A percentile compares a stretch with the other conserved stretches of the same genome.
Conservation (phyloP, 331 rosid species). For the Pyracantha coccinea region DNA sequence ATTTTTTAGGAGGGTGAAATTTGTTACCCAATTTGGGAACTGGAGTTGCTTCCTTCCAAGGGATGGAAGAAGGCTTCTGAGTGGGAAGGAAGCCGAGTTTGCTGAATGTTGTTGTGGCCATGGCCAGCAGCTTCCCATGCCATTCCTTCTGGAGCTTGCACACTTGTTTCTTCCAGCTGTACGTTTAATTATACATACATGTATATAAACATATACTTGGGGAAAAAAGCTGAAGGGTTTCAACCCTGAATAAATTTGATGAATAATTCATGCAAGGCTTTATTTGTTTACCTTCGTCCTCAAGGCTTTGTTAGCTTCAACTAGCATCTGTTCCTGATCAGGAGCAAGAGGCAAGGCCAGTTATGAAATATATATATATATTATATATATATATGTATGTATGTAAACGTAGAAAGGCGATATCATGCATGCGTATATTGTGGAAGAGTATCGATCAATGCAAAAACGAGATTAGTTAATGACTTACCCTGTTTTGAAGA, state of each 20-base stretch:
- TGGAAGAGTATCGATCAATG: too few relatives aligned
- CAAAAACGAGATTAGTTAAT: neutral
- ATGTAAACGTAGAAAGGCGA: too few relatives aligned
- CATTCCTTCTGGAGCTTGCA: slow-evolving; percentile 17
- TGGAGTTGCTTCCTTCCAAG: slow-evolving; percentile 32
- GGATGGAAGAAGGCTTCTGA: slow-evolving; percentile 38
- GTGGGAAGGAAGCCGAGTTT: slow-evolving; percentile 27
- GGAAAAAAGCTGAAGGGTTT: too few relatives aligned
- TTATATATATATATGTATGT: too few relatives aligned
- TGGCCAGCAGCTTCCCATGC: slow-evolving; percentile 41
- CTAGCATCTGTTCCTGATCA: slow-evolving; percentile 49
- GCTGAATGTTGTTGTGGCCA: slow-evolving; percentile 8
- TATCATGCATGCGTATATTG: too few relatives aligned
- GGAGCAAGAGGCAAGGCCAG: neutral
- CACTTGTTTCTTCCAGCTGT: slow-evolving; percentile 53
- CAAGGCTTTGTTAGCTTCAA: slow-evolving; percentile 41
- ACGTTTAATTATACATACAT: neutral
- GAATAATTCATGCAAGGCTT: too few relatives aligned
- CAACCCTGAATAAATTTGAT: too few relatives aligned
- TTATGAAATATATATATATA: too few relatives aligned
- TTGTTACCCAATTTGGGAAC: slow-evolving; percentile 51
- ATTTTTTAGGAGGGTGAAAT: too few relatives aligned
- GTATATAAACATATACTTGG: neutral
- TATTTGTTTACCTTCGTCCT: slow-evolving; percentile 36
- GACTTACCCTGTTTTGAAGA: slow-evolving; percentile 56